Conservation (phyloP, 1,284 basidiomycete genomes). For the Naganishia sp. region DNA sequence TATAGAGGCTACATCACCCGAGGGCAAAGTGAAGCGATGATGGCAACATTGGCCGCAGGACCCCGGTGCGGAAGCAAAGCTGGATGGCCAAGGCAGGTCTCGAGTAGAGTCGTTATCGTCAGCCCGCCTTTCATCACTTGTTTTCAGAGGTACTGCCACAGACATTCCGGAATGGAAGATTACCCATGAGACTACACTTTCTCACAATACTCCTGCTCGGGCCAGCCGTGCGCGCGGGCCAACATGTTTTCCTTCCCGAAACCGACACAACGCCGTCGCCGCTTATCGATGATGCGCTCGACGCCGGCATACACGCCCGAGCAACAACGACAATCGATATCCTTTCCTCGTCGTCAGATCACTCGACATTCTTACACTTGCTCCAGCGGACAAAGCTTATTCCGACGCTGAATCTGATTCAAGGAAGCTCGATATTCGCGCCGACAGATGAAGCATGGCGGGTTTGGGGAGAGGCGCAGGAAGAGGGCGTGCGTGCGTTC, state of each 20-base stretch:
- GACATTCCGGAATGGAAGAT: too few species aligned
- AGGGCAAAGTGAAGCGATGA: not conserved
- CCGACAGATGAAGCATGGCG: constrained; percentile 88
- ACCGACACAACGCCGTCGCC: not conserved
- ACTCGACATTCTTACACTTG: constrained; percentile 73
- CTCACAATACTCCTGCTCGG: constrained; percentile 3
- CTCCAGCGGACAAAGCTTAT: constrained; percentile 85
- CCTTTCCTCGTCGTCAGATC: constrained; percentile 73
- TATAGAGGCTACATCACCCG: not conserved
- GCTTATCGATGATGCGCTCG: not conserved
- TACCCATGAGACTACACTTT: not conserved
- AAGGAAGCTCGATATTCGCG: constrained; percentile 83
- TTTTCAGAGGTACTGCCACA: too few species aligned
- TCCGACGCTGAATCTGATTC: constrained; percentile 84
- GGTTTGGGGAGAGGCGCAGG: constrained; percentile 20
- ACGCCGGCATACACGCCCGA: not conserved
- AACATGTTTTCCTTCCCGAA: not conserved
- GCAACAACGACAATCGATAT: constrained; percentile 71
- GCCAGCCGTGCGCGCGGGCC: constrained; percentile 5
- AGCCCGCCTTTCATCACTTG: not conserved
- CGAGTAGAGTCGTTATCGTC: not conserved
- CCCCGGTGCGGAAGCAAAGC: not conserved
- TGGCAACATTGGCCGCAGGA: not conserved
- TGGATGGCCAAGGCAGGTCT: not conserved
- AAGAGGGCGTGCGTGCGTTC: not conserved